Evolutionary conservation across 2,329 filamentous ascomycete genomes (phyloP), one percentile per base, ranked within the genome.

Genomic region (Arthrobotrys entomopaga): DNA sequence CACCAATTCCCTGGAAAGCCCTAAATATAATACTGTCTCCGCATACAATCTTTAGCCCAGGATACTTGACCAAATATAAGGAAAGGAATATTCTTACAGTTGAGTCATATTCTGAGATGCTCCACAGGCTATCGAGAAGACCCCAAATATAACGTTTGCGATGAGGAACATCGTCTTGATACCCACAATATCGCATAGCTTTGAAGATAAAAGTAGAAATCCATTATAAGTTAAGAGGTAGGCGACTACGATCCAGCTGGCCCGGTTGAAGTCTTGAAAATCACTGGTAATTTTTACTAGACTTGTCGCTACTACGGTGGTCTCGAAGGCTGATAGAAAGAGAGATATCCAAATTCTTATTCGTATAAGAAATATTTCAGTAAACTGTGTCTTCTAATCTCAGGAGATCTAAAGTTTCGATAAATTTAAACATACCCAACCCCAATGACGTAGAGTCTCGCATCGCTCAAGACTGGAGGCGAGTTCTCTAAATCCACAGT

Each of bases 241-340:
- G 0, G 83, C 78, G 0, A 83, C 84, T 11, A 86, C 82, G 3
- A 86, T 80, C 84, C 84, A 85, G 40, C 79, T 80, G n/a, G 79
- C 77, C 42, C 80, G 76, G 6, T 80, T 76, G 46, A 82, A 83
- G 6, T 81, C 81, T 8, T 79, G 65, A 3, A 85, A 79, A 3
- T 80, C 78, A 49, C 82, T 80, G 1, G 80, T 81, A 40, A 85
- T 85, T 20, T 83, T 82, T 0, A 85, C 82, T 0, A 86, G 79
- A 6, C 84, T 82, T 0, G 84, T 86, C 78, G 82, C 84, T n/a
- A 86, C 83, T 24, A 85, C 85, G 2, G 84, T 85, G 6, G 82
- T 84, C 70, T 86, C 85, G 2, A 85, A 79, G 0, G 82, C 82
- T 0, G 84, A 83, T 1, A 86, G 80, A 43, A 85, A 81, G 2